phyloP scores from a whole-genome alignment of 2,329 filamentous ascomycete species.

The Lachnellula willkommii region DNA sequence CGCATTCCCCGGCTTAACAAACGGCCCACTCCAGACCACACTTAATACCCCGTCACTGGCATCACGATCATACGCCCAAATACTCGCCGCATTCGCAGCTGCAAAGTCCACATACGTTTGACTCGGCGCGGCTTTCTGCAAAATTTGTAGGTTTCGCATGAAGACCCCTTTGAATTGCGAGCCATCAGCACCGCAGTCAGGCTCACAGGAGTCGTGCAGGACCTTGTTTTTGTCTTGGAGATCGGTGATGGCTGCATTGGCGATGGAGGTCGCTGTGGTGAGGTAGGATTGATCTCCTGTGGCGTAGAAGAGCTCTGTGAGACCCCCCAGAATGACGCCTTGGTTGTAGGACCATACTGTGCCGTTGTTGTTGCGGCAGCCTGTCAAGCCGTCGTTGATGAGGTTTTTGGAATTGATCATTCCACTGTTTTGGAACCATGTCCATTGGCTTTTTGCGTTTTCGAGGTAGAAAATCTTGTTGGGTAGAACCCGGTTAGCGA shows the following conservation, averaged over 20 bases:
- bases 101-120: constrained; percentile 50
- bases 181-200: constrained; percentile 42
- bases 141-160: constrained; percentile 55
- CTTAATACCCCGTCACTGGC: constrained; percentile 44
- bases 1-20: constrained; percentile 44
- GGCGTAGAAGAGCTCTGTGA: constrained; percentile 52
- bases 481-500: constrained; percentile 51
- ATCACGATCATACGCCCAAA: constrained; percentile 57
- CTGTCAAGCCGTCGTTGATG: constrained; percentile 49
- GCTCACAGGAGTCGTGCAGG: constrained; percentile 51
- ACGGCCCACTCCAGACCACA: constrained; percentile 60
- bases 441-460: constrained; percentile 44
- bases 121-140: constrained; percentile 44
- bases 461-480: constrained; percentile 50
- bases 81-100: constrained; percentile 56
- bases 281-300: constrained; percentile 38
- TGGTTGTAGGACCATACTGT: constrained; percentile 53
- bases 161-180: constrained; percentile 72
- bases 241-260: constrained; percentile 45
- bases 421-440: constrained; percentile 45
- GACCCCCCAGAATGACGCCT: constrained; percentile 53
- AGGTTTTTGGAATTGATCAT: constrained; percentile 44
- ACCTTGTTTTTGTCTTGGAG: constrained; percentile 43
- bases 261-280: constrained; percentile 45
- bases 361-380: constrained; percentile 44